Evolutionary conservation across 2,329 filamentous ascomycete genomes (phyloP), one percentile per base, ranked within the genome.

Genomic region (Exophiala sideris): DNA sequence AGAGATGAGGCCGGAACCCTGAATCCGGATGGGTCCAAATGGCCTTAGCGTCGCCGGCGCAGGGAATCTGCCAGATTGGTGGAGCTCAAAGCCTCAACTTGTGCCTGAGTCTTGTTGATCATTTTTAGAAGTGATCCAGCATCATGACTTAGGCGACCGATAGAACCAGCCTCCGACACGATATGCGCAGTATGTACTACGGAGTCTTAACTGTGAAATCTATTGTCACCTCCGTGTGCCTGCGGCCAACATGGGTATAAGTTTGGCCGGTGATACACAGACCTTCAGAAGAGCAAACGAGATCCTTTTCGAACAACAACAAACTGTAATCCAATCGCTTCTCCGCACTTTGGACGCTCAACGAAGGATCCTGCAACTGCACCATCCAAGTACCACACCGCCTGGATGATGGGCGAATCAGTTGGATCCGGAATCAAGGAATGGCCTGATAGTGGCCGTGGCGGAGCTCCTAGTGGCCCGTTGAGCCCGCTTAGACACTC

Each of bases 331-430:
- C 41, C 18, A 29, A 4, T 44, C 21, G 41, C 41, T 44, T 32
- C 41, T 44, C 41, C 41, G 41, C 41, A 44, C 21, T 42, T 44
- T 44, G 39, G 24, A 29, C 39, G 11, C n/a, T 16, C 38, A 40
- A 7, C 41, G 41, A 24, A 44, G 21, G 41, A 12, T 29, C 41
- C 21, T 44, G 18, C 41, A n/a, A 9, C 35, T 29, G 20, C 9
- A 29, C 24, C 24, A 8, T 29, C 24, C 7, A 29, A 29, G 24
- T 29, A 29, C 5, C 29, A 44, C 41, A 44, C 41, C 41, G 41
- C 41, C 41, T 14, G 41, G 20, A n/a, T 12, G 10, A 24, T 44
- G 41, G 11, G n/a, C 41, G 41, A 44, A 44, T 44, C 20, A 44
- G 7, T 14, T 11, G 39, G n/a, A 9, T 16, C 8, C 38, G 14